Conservation (phyloP, 345 rosid species). For the Linum tenue region DNA sequence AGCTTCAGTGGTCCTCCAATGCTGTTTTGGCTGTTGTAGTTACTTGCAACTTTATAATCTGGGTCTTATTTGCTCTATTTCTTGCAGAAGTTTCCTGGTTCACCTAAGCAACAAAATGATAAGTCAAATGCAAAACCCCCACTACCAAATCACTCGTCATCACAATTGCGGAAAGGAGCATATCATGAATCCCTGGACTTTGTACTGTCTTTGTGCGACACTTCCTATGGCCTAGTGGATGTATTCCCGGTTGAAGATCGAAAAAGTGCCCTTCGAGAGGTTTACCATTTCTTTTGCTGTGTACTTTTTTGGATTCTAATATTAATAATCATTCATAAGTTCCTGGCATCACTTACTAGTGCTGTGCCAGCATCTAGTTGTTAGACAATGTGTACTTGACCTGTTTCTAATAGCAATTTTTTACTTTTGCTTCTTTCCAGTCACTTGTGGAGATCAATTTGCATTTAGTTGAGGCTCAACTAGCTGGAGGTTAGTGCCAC, state of each 20-base stretch:
- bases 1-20: neutral
- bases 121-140: conserved; percentile 69
- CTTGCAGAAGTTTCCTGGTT: conserved; percentile 73
- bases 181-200: conserved; percentile 92
- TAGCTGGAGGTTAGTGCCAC: conserved; percentile 59
- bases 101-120: conserved; percentile 71
- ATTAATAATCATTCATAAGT: conserved; percentile 2
- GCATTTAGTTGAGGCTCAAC: conserved; percentile 71
- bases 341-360: conserved; percentile 1
- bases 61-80: conserved; percentile 8
- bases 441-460: conserved; percentile 83
- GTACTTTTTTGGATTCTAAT: neutral
- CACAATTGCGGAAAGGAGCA: conserved; percentile 84
- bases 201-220: conserved; percentile 83
- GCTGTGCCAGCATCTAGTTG: neutral
- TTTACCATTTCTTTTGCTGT: conserved; percentile 22
- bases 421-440: conserved; percentile 42
- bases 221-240: conserved; percentile 92
- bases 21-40: neutral
- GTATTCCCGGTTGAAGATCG: conserved; percentile 96
- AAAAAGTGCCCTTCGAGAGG: conserved; percentile 90
- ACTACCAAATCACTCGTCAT: conserved; percentile 53
- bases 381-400: conserved; percentile 6
- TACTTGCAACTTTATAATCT: neutral
- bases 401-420: conserved; percentile 19